Evolutionary conservation across 2,329 filamentous ascomycete species (phyloP), one percentile per base, ranked within the genome.

Genomic region (Grosmannia penicillata): DNA sequence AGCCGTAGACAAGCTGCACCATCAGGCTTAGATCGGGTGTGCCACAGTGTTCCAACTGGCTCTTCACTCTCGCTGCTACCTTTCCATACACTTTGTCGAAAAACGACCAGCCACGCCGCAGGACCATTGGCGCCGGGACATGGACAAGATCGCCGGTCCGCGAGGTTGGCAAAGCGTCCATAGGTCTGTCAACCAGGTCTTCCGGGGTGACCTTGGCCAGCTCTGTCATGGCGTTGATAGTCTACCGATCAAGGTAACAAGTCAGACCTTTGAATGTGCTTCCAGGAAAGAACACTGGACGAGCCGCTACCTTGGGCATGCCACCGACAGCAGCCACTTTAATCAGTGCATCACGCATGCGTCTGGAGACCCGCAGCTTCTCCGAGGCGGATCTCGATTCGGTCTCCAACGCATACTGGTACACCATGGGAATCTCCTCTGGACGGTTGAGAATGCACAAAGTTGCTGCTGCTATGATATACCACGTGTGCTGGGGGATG

Each of bases 1-100:
- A 61, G 6, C 62, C 63, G 45, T 71, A 72, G 45, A 66, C 56
- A 34, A 71, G 51, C 13, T 63, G 55, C 1, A 63, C 66, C 3
- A 58, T 55, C 35, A 67, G 48, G 2, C 63, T 65, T 5, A 72
- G 51, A 46, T 71, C 67, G 39, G 67, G 61, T 6, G 64, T 66
- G 9, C 66, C 66, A 8, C 56, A 65, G 29, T 52, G 52, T 45
- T 66, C 60, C 59, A 71, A 61, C 37, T 65, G 60, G 1, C 56
- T 51, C 60, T 66, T 66, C 37, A 69, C 58, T 10, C 62, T 54
- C 42, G 52, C 53, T 8, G 61, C 54, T n/a, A 70, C 55, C 43
- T 66, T 67, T 45, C 65, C 66, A 47, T 71, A 71, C 19, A 68
- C 49, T 18, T 48, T 53, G 39, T 66, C 55, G 47, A 69, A 72